Evolutionary conservation across 192 early-diverging fungal species (phyloP).

Genomic region (Phycomyces blakesleeanus): DNA sequence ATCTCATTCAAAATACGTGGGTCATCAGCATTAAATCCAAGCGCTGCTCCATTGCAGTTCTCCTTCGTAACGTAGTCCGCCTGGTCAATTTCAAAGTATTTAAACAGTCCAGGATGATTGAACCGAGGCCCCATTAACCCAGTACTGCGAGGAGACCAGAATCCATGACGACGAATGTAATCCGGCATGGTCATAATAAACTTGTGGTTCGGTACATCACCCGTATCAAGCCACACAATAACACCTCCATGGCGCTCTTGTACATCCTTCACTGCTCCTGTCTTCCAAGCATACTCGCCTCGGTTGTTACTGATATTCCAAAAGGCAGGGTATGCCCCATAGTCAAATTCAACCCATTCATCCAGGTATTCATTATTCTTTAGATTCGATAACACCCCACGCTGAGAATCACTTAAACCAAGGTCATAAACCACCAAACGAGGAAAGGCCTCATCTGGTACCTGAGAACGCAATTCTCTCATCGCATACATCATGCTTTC

Average conservation of each 20-base stretch:
- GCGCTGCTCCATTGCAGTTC: conserved; percentile 47
- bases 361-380: conserved; percentile 36
- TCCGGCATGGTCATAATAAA: conserved; percentile 23
- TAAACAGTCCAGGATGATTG: conserved; percentile 40
- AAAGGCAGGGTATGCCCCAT: conserved; percentile 38
- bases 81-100: conserved; percentile 33
- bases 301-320: conserved; percentile 37
- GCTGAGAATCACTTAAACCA: conserved; percentile 35
- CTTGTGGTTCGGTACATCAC: conserved; percentile 38
- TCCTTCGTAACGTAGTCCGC: conserved; percentile 30
- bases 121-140: conserved; percentile 39
- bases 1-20: conserved; percentile 31
- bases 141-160: conserved; percentile 44
- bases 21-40: conserved; percentile 43
- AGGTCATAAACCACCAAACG: conserved; percentile 45
- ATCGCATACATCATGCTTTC: conserved; percentile 41
- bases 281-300: conserved; percentile 54
- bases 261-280: conserved; percentile 45
- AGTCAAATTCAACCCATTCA: conserved; percentile 40
- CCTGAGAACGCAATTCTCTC: conserved; percentile 30
- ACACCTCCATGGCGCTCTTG: conserved; percentile 38
- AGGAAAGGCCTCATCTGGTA: conserved; percentile 31
- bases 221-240: conserved; percentile 46
- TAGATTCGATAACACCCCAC: conserved; percentile 28
- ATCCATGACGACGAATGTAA: conserved; percentile 30